A percentile compares a stretch with the other conserved stretches of the same genome.
phyloP scores from a whole-genome alignment of 75 land plant species.

The Ceratopteris richardii region DNA sequence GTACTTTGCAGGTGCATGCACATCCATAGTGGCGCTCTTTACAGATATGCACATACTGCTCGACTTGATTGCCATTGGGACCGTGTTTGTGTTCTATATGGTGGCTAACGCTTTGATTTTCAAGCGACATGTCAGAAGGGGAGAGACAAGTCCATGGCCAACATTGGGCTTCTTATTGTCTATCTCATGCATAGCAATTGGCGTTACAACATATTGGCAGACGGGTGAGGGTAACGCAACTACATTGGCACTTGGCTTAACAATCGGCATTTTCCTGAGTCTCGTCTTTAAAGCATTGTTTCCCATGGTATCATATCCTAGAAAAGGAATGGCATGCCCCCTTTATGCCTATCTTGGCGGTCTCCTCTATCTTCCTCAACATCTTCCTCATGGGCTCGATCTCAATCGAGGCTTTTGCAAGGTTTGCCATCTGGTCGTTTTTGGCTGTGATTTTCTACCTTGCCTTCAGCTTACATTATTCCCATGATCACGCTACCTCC shows the following conservation, averaged over 20 bases:
- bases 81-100: constrained; percentile 94
- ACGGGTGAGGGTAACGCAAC: too few species aligned
- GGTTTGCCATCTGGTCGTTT: constrained; percentile 21
- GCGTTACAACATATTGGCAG: too few species aligned
- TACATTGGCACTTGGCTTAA: too few species aligned
- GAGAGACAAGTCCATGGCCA: constrained; percentile 4
- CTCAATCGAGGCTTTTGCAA: constrained; percentile 8
- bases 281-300: constrained; percentile 16
- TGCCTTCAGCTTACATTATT: constrained; percentile 19
- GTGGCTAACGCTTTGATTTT: constrained; percentile 86
- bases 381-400: constrained; percentile 26
- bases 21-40: constrained; percentile 34
- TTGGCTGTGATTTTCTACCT: constrained; percentile 18
- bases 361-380: constrained; percentile 27
- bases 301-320: constrained; percentile 1
- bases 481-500: constrained; percentile 9
- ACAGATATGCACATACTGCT: constrained; percentile 61
- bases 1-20: constrained; percentile 25
- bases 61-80: constrained; percentile 83
- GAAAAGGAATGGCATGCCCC: constrained; percentile 21
- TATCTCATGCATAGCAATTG: too few species aligned
- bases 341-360: constrained; percentile 25
- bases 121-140: constrained; percentile 46
- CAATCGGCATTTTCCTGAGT: background rate
- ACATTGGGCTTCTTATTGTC: too few species aligned